phyloP scores from a whole-genome alignment of 1,139 yeast genomes.

The Sugiyamaella neomexicana region DNA sequence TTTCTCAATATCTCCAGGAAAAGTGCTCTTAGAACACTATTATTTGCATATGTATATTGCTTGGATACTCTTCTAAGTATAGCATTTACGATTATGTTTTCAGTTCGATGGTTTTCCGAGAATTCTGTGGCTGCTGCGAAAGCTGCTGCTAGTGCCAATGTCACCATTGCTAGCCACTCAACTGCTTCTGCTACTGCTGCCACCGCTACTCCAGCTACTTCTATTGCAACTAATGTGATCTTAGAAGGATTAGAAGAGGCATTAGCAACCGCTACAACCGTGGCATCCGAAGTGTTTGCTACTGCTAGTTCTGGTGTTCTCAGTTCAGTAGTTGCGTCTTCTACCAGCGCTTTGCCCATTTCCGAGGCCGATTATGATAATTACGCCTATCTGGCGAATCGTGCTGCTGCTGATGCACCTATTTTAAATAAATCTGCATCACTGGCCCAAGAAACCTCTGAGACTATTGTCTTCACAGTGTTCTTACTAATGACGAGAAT shows the following conservation, averaged over 20 bases:
- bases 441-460: slow-evolving; percentile 66
- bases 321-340: slow-evolving; percentile 16
- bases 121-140: slow-evolving; percentile 18
- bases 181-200: not conserved
- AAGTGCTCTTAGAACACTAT: slow-evolving; percentile 53
- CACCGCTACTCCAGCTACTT: slow-evolving; percentile 8
- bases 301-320: slow-evolving; percentile 15
- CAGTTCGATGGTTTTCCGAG: slow-evolving; percentile 66
- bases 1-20: slow-evolving; percentile 52
- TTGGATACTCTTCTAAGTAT: slow-evolving; percentile 67
- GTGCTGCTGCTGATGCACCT: slow-evolving; percentile 13
- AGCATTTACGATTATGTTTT: slow-evolving; percentile 71
- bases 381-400: not conserved
- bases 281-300: not conserved
- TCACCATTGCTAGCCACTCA: not conserved
- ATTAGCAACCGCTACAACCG: not conserved
- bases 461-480: slow-evolving; percentile 60
- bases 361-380: slow-evolving; percentile 8
- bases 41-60: slow-evolving; percentile 62
- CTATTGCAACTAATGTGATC: slow-evolving; percentile 11
- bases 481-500: slow-evolving; percentile 55
- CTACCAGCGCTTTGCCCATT: slow-evolving; percentile 11
- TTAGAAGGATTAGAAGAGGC: slow-evolving; percentile 27
- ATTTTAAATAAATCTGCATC: slow-evolving; percentile 58
- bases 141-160: slow-evolving; percentile 4